Evolutionary conservation across 2,329 filamentous ascomycete species (phyloP).

Genomic region (Geosmithia flava): DNA sequence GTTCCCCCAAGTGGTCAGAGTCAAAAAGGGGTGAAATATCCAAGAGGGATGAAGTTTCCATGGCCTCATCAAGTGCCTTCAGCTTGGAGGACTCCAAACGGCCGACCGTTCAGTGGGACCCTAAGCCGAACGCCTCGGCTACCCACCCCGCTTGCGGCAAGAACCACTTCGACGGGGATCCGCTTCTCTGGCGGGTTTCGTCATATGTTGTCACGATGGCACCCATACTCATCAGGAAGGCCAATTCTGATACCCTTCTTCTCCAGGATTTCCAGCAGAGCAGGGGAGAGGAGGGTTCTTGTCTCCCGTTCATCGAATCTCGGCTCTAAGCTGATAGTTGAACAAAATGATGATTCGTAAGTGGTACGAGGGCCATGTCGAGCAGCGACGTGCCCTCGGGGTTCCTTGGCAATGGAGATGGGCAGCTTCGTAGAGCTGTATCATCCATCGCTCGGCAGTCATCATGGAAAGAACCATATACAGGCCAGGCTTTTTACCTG

Average conservation of each 20-base stretch:
- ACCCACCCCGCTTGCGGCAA: neutral
- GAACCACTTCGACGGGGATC: neutral
- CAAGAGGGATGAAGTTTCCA: neutral
- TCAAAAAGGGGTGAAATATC: too few species aligned
- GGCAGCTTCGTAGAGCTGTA: too few species aligned
- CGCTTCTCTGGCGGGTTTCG: neutral
- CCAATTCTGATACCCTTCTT: neutral
- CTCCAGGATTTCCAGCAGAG: neutral
- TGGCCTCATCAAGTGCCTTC: neutral
- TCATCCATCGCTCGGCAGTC: too few species aligned
- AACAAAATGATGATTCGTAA: too few species aligned
- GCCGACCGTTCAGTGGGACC: neutral
- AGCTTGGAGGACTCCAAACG: neutral
- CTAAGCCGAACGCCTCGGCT: neutral
- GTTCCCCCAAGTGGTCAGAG: too few species aligned
- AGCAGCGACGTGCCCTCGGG: too few species aligned
- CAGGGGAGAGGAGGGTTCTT: neutral
- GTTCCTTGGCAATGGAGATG: too few species aligned
- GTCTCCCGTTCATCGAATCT: too few species aligned
- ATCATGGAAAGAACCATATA: too few species aligned
- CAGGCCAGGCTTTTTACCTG: too few species aligned
- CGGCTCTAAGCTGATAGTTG: too few species aligned
- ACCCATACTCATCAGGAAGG: neutral
- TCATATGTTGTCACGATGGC: neutral
- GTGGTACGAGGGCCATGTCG: too few species aligned